Evolutionary conservation across 2,329 filamentous ascomycete genomes (phyloP).

Genomic region (Penicillium thymicola): DNA sequence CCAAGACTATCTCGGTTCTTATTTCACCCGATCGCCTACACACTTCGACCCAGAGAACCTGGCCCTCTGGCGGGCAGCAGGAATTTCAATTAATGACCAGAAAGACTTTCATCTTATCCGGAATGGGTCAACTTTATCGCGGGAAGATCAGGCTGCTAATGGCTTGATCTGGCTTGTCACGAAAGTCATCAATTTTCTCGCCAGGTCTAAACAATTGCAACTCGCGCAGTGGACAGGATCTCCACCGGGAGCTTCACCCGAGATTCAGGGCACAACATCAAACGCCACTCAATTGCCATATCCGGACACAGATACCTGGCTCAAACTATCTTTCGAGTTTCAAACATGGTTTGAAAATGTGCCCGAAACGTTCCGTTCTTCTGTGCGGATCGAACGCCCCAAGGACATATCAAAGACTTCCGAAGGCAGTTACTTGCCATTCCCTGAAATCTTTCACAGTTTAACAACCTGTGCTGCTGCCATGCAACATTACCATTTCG

Average conservation of each 20-base stretch:
- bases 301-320: constrained; percentile 51
- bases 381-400: constrained; percentile 46
- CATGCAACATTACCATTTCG: constrained; percentile 65
- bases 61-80: constrained; percentile 59
- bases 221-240: constrained; percentile 33
- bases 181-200: constrained; percentile 63
- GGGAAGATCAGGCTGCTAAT: constrained; percentile 61
- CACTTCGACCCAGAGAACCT: constrained; percentile 57
- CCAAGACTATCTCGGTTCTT: constrained; percentile 60
- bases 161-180: constrained; percentile 60
- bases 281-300: constrained; percentile 37
- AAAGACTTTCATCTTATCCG: constrained; percentile 41
- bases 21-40: constrained; percentile 57
- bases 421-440: constrained; percentile 38
- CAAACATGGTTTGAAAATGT: constrained; percentile 57
- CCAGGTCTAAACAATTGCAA: constrained; percentile 53
- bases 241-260: constrained; percentile 39
- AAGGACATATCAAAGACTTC: constrained; percentile 31
- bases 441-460: constrained; percentile 59
- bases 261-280: not conserved
- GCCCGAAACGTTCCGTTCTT: constrained; percentile 57
- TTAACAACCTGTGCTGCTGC: constrained; percentile 60
- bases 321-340: constrained; percentile 53
- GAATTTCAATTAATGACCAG: constrained; percentile 52
- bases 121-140: constrained; percentile 42